Base-by-base conservation (phyloP, 495 filamentous ascomycete species). In the Penicillium dipodomyicola region DNA sequence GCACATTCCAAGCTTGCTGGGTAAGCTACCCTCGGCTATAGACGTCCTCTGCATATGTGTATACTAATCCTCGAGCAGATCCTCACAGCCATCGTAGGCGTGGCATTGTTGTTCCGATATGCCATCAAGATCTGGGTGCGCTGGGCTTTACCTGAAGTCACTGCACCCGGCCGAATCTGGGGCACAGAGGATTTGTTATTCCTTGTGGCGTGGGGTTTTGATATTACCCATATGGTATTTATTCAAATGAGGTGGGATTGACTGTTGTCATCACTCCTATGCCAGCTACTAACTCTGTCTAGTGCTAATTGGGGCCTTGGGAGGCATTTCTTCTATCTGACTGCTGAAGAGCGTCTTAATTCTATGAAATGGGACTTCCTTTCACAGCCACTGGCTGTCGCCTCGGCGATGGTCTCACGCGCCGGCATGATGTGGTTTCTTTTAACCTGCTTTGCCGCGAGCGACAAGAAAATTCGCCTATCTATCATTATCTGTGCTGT, bases 331-430 rank as follows among this genome's bases (percentile, higher is more conserved):
- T 72, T 58, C 51, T 69, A 67, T 47, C 33, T 75, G 10, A 59
- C 52, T 6, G 10, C 35, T 0, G 45, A 45, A 4, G 57, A 75
- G 35, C 64, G 56, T 30, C 42, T 55, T 5, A 32, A 63, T 39
- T 53, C 68, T 6, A 60, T 74, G 62, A 71, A 63, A 55, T 72
- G 61, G 46, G 70, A 72, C 23, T 72, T 68, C 29, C 55, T 70
- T 1, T 73, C 68, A 0, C 72, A 74, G 49, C 72, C 69, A 0
- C 40, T 71, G 14, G 75, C 72, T 73, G 32, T 84, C 71, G 4
- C 74, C 77, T 54, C 78, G 75, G 58, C 79, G 15, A 73, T 75
- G 70, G 41, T 75, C 20, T 75, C 72, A 14, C 62, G 72, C 2
- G 65, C 70, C 6, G 72, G 72, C 27, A 73, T 75, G 72, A 73